Percentiles rank a stretch among this genome's conserved stretches.
These are phyloP conservation scores for Chrysanthemum makinoi DNA, from an alignment of 129 eudicot genomes.

Conservation along the genomic window DNA sequence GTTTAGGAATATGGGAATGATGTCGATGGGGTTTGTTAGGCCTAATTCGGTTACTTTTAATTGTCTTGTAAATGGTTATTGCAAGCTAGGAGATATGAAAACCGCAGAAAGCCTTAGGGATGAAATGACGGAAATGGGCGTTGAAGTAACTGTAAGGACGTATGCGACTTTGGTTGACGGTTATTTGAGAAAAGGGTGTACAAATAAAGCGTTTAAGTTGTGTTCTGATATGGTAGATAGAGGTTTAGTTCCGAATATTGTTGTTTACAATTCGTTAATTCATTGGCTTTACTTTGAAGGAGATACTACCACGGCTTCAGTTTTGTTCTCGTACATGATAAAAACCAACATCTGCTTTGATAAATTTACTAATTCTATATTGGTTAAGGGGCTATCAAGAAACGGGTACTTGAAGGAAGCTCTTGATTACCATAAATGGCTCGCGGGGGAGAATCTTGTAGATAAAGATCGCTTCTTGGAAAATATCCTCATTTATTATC, in stretches of 20 bases:
- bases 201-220: constrained; percentile 49
- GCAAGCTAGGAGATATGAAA: constrained; percentile 50
- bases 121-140: constrained; percentile 47
- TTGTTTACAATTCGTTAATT: constrained; percentile 55
- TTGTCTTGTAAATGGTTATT: constrained; percentile 58
- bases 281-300: constrained; percentile 57
- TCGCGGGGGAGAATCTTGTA: constrained; percentile 40
- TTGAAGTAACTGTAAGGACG: constrained; percentile 50
- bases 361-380: constrained; percentile 47
- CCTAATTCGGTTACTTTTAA: constrained; percentile 55
- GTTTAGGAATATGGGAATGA: constrained; percentile 47
- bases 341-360: constrained; percentile 46
- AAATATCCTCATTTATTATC: constrained; percentile 43
- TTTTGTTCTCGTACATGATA: constrained; percentile 47
- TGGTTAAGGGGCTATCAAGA: constrained; percentile 50
- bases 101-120: constrained; percentile 40
- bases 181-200: constrained; percentile 41
- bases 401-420: constrained; percentile 44
- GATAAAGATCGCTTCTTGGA: constrained; percentile 40
- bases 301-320: constrained; percentile 40
- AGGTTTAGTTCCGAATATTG: constrained; percentile 49
- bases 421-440: constrained; percentile 30
- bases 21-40: constrained; percentile 43
- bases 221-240: constrained; percentile 56
- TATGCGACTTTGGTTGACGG: constrained; percentile 67